A percentile compares a stretch with the other conserved stretches of the same genome.
These are phyloP conservation scores for Zasmidium angulare DNA, from an alignment of 2,329 filamentous ascomycete species.

Conservation along the genomic window DNA sequence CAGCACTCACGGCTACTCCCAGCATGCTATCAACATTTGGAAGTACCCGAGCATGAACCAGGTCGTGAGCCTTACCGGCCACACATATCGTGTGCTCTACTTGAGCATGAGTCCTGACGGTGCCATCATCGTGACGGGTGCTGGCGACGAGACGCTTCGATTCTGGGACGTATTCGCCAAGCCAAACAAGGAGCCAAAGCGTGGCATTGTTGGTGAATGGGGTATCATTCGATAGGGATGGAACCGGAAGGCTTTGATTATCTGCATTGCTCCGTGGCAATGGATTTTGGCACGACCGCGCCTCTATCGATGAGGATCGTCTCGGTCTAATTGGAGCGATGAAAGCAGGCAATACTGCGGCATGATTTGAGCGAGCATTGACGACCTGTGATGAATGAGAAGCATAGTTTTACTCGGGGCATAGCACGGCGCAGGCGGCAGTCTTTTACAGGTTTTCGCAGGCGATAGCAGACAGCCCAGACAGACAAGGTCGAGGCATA, in stretches of 20 bases:
- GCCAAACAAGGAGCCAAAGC: slow-evolving; percentile 62
- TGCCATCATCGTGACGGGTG: slow-evolving; percentile 88
- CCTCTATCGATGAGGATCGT: background rate
- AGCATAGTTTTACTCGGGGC: background rate
- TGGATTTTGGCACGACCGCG: background rate
- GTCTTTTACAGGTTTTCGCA: background rate
- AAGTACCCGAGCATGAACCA: slow-evolving; percentile 99
- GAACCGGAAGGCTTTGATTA: background rate
- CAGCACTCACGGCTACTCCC: slow-evolving; percentile 92
- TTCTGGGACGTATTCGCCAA: slow-evolving; percentile 98
- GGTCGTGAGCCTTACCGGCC: slow-evolving; percentile 89
- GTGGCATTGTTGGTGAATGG: slow-evolving; percentile 65
- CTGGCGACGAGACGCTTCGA: slow-evolving; percentile 89
- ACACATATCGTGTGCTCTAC: slow-evolving; percentile 95
- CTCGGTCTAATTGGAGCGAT: background rate
- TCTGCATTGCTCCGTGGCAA: background rate
- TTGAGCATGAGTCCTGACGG: slow-evolving; percentile 97
- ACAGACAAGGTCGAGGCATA: background rate
- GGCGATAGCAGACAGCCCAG: background rate
- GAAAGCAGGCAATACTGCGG: background rate
- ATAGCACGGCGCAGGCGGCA: slow-evolving; percentile 6
- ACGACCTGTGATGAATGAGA: background rate
- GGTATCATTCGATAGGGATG: slow-evolving; percentile 62
- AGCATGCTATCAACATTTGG: slow-evolving; percentile 99
- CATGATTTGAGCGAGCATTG: background rate